These are phyloP conservation scores for Penicillium roqueforti DNA, from an alignment of 495 filamentous ascomycete species.

Conservation along the genomic window DNA sequence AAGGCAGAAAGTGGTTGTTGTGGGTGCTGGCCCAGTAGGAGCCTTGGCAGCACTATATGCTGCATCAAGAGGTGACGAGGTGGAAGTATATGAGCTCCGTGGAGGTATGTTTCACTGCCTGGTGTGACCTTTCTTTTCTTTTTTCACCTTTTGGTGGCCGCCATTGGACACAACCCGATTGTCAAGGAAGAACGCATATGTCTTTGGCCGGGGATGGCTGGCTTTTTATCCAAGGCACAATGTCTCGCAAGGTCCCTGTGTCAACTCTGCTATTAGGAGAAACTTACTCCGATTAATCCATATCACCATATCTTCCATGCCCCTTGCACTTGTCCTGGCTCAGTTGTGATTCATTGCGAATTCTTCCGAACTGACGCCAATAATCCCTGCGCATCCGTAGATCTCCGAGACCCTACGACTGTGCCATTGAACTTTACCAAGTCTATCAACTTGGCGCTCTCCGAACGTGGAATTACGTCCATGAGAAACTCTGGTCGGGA, in stretches of 20 bases:
- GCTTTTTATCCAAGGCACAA: conserved; percentile 6
- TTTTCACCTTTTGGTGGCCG: neutral
- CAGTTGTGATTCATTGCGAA: conserved; percentile 12
- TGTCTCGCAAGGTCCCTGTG: conserved; percentile 17
- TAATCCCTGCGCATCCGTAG: conserved; percentile 43
- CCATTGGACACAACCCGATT: neutral
- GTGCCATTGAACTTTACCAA: conserved; percentile 92
- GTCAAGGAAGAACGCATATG: neutral
- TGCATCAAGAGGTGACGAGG: conserved; percentile 76
- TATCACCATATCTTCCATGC: neutral
- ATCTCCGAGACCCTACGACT: conserved; percentile 79
- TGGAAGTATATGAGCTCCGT: conserved; percentile 92
- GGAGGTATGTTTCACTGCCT: conserved; percentile 59
- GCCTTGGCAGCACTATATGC: conserved; percentile 91
- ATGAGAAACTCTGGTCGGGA: conserved; percentile 61
- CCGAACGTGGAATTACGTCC: conserved; percentile 89
- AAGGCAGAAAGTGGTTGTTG: conserved; percentile 70
- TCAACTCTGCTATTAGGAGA: neutral
- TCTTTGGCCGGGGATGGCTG: neutral
- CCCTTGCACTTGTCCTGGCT: conserved; percentile 1
- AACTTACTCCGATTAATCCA: neutral
- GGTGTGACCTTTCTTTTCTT: conserved; percentile 9
- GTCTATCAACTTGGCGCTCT: conserved; percentile 94
- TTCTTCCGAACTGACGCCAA: conserved; percentile 15
- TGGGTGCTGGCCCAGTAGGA: conserved; percentile 91